phyloP scores from a whole-genome alignment of 2,329 filamentous ascomycete species.

The Ploettnerulaceae sp. region DNA sequence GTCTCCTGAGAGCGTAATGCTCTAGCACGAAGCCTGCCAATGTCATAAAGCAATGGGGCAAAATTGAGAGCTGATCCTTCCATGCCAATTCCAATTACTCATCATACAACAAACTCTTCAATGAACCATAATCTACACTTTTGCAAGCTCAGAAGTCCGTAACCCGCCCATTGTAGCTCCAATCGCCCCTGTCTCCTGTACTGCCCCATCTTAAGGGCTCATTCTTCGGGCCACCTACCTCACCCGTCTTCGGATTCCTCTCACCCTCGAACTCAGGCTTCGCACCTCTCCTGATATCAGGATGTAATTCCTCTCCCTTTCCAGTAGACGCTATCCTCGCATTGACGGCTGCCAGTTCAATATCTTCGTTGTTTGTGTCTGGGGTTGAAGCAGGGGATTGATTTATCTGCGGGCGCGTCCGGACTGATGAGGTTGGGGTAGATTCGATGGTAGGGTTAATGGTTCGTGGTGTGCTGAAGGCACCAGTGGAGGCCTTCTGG shows the following conservation, averaged over 20 bases:
- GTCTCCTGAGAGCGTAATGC: too few relatives aligned
- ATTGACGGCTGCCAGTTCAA: conserved; percentile 31
- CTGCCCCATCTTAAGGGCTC: conserved; percentile 87
- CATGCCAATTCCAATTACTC: conserved; percentile 1
- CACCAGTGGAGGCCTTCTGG: conserved; percentile 71
- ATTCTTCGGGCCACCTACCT: conserved; percentile 95
- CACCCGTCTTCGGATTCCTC: conserved; percentile 85
- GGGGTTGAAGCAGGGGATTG: conserved; percentile 39
- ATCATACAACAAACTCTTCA: too few relatives aligned
- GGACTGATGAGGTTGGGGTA: conserved; percentile 18
- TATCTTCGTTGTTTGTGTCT: conserved; percentile 21
- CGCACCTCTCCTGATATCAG: conserved; percentile 69
- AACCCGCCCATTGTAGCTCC: conserved; percentile 92
- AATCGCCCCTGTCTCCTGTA: conserved; percentile 57
- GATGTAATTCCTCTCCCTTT: conserved; percentile 61
- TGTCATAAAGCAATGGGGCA: too few relatives aligned
- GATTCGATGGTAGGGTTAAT: conserved; percentile 23
- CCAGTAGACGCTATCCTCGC: conserved; percentile 48
- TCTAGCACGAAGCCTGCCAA: too few relatives aligned
- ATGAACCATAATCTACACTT: too few relatives aligned
- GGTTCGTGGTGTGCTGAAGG: conserved; percentile 59
- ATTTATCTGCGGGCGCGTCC: conserved; percentile 40
- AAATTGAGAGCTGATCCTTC: too few relatives aligned
- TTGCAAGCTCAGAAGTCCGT: conserved; percentile 81
- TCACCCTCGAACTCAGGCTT: conserved; percentile 92